Evolutionary conservation across 805 yeast genomes (phyloP), one percentile per base, ranked within the genome.

Genomic region (Myxozyma vanderwaltii): DNA sequence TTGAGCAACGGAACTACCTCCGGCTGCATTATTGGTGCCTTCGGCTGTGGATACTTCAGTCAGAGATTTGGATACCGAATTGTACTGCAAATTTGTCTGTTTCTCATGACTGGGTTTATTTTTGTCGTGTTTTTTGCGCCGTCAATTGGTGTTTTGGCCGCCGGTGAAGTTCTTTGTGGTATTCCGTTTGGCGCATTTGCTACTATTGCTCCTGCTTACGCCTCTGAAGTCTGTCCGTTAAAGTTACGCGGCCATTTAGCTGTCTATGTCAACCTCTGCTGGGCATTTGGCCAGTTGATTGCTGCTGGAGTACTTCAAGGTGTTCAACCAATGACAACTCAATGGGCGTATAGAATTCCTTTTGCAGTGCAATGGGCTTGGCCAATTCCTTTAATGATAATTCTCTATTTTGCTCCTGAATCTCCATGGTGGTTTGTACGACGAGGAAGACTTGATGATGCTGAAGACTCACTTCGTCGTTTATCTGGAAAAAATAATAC

Each of bases 291-390:
- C 40, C 86, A 83, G 67, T 74, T 84, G 39, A 72, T 83, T 56
- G 75, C 83, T 10, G 72, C 83, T 13, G 85, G 86, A 59, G 80
- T 83, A 15, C 72, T 77, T 65, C 75, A 74, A 63, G 81, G 75
- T 50, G 69, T 71, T 49, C 61, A 61, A 62, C 43, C 56, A 27
- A 59, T 64, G 56, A 52, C 61, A 1, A 66, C 73, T 31, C 67
- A 74, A 21, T 66, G 76, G 74, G 78, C 83, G 7, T 84, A 81
- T 69, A 74, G 77, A 56, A 74, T 81, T 33, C 86, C 86, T 10
- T 82, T 81, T 68, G 85, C 82, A 2, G 58, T 83, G 7, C 88
- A 83, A 71, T 83, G 86, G 86, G 70, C 76, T 5, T 83, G 85
- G 85, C 80, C 84, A 8, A 69, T 77, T 7, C 67, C 76, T 24